These are phyloP conservation scores for Pseudopithomyces chartarum DNA, from an alignment of 2,329 filamentous ascomycete genomes.

Conservation along the genomic window DNA sequence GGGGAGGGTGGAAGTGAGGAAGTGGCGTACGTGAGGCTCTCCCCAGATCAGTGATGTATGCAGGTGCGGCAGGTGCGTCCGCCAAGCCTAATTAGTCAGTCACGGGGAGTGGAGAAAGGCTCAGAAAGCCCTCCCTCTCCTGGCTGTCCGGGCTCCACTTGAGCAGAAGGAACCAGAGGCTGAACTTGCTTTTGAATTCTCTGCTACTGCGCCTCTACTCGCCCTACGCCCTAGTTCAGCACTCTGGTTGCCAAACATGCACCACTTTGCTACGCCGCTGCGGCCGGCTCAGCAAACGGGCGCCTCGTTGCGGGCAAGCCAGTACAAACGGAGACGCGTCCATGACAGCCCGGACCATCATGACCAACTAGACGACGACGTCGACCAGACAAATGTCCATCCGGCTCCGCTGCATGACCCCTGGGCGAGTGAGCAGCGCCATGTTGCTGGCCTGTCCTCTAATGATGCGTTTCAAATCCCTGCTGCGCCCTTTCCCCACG, in stretches of 20 bases:
- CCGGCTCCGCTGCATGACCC: constrained; percentile 24
- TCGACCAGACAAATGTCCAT: constrained; percentile 18
- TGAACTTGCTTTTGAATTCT: constrained; percentile 3
- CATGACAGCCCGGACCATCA: constrained; percentile 22
- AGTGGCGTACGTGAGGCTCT: constrained; percentile 6
- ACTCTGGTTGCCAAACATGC: constrained; percentile 26
- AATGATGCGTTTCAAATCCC: constrained; percentile 46
- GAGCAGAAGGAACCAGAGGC: background rate
- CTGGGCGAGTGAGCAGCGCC: constrained; percentile 36
- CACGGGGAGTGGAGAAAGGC: constrained; percentile 4
- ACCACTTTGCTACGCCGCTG: constrained; percentile 39
- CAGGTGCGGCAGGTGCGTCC: constrained; percentile 1
- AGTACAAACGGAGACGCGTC: constrained; percentile 33
- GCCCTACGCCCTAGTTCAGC: background rate
- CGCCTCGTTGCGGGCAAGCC: constrained; percentile 39
- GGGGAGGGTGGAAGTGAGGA: constrained; percentile 12
- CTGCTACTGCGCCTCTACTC: constrained; percentile 1
- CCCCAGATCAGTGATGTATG: constrained; percentile 5
- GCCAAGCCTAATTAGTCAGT: constrained; percentile 1
- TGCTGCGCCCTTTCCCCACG: constrained; percentile 52
- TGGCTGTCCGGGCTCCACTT: background rate
- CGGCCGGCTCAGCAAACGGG: constrained; percentile 31
- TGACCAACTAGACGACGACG: constrained; percentile 13
- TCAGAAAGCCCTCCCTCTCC: too few relatives aligned
- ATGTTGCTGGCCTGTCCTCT: constrained; percentile 48